phyloP scores from a whole-genome alignment of 78 protist genomes.

The Capsaspora owczarzaki region DNA sequence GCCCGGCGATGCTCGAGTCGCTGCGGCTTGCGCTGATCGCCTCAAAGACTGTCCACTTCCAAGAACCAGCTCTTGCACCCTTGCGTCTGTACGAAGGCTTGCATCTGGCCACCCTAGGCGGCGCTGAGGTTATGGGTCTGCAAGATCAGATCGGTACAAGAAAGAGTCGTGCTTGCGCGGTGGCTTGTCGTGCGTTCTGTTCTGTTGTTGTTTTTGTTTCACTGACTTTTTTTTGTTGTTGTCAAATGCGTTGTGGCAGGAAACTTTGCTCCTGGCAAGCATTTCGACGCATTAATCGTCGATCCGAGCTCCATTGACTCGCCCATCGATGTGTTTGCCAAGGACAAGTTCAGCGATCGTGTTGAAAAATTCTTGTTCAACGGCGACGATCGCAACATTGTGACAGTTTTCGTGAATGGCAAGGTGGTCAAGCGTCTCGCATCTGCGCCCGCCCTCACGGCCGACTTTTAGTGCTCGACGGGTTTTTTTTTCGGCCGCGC shows the following conservation, averaged over 20 bases:
- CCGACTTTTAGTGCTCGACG: too few relatives aligned
- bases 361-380: conserved; percentile 27
- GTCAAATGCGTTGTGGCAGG: conserved; percentile 2
- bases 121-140: conserved; percentile 51
- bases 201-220: too few relatives aligned
- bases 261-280: conserved; percentile 44
- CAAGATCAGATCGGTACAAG: conserved; percentile 26
- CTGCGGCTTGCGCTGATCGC: conserved; percentile 42
- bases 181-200: neutral
- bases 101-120: conserved; percentile 64
- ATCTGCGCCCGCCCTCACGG: too few relatives aligned
- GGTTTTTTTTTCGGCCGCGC: too few relatives aligned
- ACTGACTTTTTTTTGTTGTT: neutral
- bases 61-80: neutral
- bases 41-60: conserved; percentile 37
- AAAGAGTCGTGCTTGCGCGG: too few relatives aligned
- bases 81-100: conserved; percentile 29
- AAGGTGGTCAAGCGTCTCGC: too few relatives aligned
- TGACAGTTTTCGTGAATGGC: conserved; percentile 50
- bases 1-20: conserved; percentile 47
- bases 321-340: neutral
- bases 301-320: neutral
- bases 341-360: neutral
- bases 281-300: conserved; percentile 73
- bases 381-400: conserved; percentile 75